Evolutionary conservation across 2,329 filamentous ascomycete species (phyloP), one percentile per base, ranked within the genome.

Genomic region (Diaporthe sp.): DNA sequence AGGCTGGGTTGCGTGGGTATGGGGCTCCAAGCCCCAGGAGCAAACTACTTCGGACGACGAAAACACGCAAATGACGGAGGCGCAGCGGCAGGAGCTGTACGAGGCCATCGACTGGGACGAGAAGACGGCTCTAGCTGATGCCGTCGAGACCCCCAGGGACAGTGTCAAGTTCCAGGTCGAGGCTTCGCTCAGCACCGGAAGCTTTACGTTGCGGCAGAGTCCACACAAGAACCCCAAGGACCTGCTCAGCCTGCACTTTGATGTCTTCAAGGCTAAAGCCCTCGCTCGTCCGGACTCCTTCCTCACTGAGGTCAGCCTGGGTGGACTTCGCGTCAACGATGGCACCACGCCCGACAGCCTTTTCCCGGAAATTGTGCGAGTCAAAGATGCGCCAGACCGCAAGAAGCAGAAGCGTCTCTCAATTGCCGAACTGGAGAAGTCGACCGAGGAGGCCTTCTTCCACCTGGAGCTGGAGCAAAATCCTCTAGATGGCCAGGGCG

Each of bases 41-140:
- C 88, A 93, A 69, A 86, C 85, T 12, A 84, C 83, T 69, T 89
- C 94, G 55, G 88, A 94, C 59, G 89, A 92, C 5, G 94, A 97
- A 79, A 94, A 96, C 77, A 94, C 93, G 0, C 91, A 95, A 76
- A 98, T 99, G 89, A 97, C 95, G 0, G 97, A 99, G 77, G 93
- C 98, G 83, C 96, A 99, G 83, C 93, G 96, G 57, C 95, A 98
- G 82, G 96, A 99, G 84, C 90, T 99, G 13, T 99, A 98, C 83
- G 94, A 97, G 79, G 97, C 95, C 68, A 99, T 99, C 80, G 97
- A 98, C 80, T 99, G 96, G 93, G 95, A 99, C 77, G 97, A 99
- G 84, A 98, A 98, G 87, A 93, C 96, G 76, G 94, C 94, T 2
- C 89, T 99, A 53, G 89, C 95, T 0, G 95, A 98, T 79, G 93